Evolutionary conservation across 495 filamentous ascomycete species (phyloP).

Genomic region (Trichocladium uniseriatum): DNA sequence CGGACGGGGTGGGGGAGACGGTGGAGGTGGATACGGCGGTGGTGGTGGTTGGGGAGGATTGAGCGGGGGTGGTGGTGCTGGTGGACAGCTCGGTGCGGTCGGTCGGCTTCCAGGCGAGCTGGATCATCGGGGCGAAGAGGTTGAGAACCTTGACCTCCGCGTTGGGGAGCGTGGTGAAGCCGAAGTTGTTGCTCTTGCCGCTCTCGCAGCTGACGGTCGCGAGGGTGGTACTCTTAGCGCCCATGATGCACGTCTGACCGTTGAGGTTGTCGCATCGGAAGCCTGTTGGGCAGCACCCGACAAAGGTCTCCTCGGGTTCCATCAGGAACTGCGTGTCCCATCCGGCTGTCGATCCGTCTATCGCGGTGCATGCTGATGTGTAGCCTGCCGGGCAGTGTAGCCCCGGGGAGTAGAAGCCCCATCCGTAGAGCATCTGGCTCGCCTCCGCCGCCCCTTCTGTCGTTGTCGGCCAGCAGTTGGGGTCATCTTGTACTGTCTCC

Average conservation of each 20-base stretch:
- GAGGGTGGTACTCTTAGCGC: constrained; percentile 6
- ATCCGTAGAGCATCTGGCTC: constrained; percentile 8
- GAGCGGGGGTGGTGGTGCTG: background rate
- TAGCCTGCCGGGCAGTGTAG: constrained; percentile 23
- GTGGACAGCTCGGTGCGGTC: constrained; percentile 11
- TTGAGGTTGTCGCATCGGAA: constrained; percentile 18
- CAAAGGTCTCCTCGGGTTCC: constrained; percentile 20
- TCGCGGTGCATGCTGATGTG: constrained; percentile 19
- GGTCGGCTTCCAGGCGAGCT: constrained; percentile 20
- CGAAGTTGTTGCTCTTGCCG: constrained; percentile 7
- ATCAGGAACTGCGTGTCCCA: constrained; percentile 15
- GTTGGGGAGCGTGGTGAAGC: constrained; percentile 12
- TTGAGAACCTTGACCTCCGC: background rate
- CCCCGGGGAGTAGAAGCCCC: constrained; percentile 31
- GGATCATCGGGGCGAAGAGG: constrained; percentile 26
- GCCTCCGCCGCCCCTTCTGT: constrained; percentile 4
- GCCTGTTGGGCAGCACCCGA: constrained; percentile 26
- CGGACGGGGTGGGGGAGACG: background rate
- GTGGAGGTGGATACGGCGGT: background rate
- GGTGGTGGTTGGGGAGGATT: background rate
- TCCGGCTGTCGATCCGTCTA: too few species aligned
- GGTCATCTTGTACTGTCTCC: constrained; percentile 12
- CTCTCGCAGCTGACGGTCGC: constrained; percentile 11
- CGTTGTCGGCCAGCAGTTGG: constrained; percentile 25
- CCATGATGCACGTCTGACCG: constrained; percentile 23